Percentiles rank a stretch among this genome's conserved stretches.
These are phyloP conservation scores for Rhododendron williamsianum DNA, from an alignment of 148 eudicot species.

Conservation along the genomic window DNA sequence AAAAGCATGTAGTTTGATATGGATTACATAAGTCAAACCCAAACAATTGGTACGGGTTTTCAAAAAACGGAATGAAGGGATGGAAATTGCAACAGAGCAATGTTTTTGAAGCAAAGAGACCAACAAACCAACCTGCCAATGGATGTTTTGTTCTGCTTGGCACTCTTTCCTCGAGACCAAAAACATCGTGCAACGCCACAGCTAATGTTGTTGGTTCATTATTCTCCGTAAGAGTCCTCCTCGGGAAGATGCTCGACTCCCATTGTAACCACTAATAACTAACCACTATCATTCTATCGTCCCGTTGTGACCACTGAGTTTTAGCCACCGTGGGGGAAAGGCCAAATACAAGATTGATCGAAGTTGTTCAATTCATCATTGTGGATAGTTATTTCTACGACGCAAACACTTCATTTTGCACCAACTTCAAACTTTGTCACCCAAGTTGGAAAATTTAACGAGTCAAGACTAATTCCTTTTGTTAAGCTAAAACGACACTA, in stretches of 20 bases:
- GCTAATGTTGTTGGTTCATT: no score
- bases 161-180: no score
- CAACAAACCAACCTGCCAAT: not conserved
- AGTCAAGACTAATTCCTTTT: not conserved
- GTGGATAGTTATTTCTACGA: not conserved
- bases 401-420: not conserved
- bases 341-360: not conserved
- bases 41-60: no score
- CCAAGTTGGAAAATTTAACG: not conserved
- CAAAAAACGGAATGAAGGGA: not conserved
- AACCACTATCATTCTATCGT: no score
- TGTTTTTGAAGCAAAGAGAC: not conserved
- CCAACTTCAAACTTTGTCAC: not conserved
- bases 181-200: no score
- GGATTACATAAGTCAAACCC: no score
- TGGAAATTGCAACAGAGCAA: not conserved
- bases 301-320: no score
- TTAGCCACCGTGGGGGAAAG: not conserved
- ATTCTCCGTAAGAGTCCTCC: no score
- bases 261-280: no score
- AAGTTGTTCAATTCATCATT: not conserved
- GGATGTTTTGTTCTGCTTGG: not conserved
- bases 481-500: not conserved
- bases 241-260: no score
- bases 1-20: not conserved